Base-by-base conservation (phyloP, 2,329 filamentous ascomycete genomes). In the Scolecobasidium constrictum region DNA sequence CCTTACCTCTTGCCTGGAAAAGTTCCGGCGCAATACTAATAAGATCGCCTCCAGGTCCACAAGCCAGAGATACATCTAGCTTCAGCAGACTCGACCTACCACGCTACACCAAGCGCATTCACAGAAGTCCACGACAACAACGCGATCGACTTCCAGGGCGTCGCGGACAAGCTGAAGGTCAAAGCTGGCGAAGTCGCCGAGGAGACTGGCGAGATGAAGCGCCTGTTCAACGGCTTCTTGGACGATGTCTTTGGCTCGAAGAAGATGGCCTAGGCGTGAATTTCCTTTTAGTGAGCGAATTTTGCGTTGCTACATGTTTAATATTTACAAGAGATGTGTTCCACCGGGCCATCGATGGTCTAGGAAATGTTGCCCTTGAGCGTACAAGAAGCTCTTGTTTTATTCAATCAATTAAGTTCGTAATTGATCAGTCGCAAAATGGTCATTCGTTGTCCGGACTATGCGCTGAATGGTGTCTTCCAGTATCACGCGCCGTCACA, bases 41-140 rank as follows among this genome's bases (percentile, higher is more conserved):
- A 13, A 13, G 13, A 13, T 9, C 12, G n/a, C n/a, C n/a, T 20
- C 9, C 9, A 60, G 49, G 63, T 71, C 48, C 73, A 77, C 67
- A 71, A 71, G 51, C 70, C 75, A 26, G 63, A 72, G 55, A 77
- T 80, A 56, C 66, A 67, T 53, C 69, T 70, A 33, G 68, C 72
- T 40, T 63, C 69, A 40, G 69, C 62, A 31, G 64, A 69, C 45
- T 58, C 60, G 44, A 64, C 67, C 17, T 59, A 72, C 46, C 62
- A 69, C 51, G 57, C 64, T 42, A 66, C 59, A 5, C 65, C 71
- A 45, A 69, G 71, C 47, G 68, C 75, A 39, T 68, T 79, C 65
- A 68, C 67, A 42, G 76, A 80, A 48, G 66, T 75, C 15, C 65
- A 69, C 16, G 76, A 80, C 53, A 74, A 72, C 47, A 65, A 70